phyloP scores from a whole-genome alignment of 331 rosid genomes.

The Spiraea crenata region DNA sequence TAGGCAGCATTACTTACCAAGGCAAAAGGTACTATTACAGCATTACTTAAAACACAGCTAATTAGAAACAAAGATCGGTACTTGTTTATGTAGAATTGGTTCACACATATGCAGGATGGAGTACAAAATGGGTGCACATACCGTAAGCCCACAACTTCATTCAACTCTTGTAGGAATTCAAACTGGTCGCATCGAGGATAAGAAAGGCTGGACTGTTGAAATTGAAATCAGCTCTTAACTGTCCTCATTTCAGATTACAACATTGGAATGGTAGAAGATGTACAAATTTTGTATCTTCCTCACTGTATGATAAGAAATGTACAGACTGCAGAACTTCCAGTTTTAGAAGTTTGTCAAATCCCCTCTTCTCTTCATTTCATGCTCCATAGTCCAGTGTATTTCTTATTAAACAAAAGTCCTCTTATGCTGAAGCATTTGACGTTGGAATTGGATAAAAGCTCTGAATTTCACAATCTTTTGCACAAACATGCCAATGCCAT shows the following conservation, averaged over 20 bases:
- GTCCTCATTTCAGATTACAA: not conserved
- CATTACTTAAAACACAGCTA: not conserved
- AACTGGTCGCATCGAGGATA: conserved; percentile 53
- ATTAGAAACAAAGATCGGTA: not conserved
- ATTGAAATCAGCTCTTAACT: conserved; percentile 29
- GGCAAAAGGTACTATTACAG: conserved; percentile 37
- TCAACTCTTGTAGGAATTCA: conserved; percentile 67
- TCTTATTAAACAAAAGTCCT: not conserved
- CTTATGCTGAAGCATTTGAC: too few species aligned
- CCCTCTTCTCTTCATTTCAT: too few species aligned
- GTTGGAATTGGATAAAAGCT: too few species aligned
- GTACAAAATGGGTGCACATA: conserved; percentile 47
- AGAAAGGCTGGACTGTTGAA: conserved; percentile 70
- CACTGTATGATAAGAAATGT: not conserved
- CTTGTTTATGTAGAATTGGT: not conserved
- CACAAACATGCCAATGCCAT: too few species aligned
- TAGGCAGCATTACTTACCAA: conserved; percentile 57
- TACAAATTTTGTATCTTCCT: not conserved
- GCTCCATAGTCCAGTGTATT: too few species aligned
- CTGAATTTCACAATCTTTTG: too few species aligned
- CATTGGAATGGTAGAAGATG: not conserved
- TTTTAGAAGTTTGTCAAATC: not conserved
- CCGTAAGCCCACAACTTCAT: conserved; percentile 46
- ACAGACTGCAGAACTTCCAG: not conserved
- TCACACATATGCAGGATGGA: conserved; percentile 49